A percentile compares a stretch with the other conserved stretches of the same genome.
Conservation (phyloP, 2,329 filamentous ascomycete species). For the Eutypa lata region DNA sequence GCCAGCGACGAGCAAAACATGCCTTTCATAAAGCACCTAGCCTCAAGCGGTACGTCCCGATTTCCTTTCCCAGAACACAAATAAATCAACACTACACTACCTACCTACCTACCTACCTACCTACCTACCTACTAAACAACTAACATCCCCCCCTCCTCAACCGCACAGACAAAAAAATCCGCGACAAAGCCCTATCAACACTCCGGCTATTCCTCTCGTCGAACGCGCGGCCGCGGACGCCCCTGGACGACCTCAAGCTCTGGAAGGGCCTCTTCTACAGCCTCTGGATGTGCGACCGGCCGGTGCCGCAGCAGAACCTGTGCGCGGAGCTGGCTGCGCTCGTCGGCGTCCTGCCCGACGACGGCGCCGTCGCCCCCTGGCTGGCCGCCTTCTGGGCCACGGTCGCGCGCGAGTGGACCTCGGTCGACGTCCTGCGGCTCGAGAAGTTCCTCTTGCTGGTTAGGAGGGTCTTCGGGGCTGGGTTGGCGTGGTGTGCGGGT, state of each 20-base stretch:
- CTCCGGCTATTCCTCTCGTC: slow-evolving; percentile 74
- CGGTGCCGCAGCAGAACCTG: slow-evolving; percentile 81
- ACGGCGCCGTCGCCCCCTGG: slow-evolving; percentile 40
- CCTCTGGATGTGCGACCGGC: slow-evolving; percentile 90
- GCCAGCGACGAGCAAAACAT: slow-evolving; percentile 48
- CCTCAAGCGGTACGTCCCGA: slow-evolving; percentile 69
- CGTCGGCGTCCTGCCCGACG: slow-evolving; percentile 52
- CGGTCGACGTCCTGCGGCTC: slow-evolving; percentile 72
- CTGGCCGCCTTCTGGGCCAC: slow-evolving; percentile 70
- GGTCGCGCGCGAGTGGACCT: slow-evolving; percentile 65
- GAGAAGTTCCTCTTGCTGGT: slow-evolving; percentile 92
- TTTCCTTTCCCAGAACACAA: no score
- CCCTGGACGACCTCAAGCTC: slow-evolving; percentile 76
- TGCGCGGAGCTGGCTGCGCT: slow-evolving; percentile 74
- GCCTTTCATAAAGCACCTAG: slow-evolving; percentile 80
- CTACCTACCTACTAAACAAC: slow-evolving; percentile 1
- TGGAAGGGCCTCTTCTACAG: slow-evolving; percentile 95
- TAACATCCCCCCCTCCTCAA: neutral
- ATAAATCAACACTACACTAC: slow-evolving; percentile 1
- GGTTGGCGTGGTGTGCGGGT: slow-evolving; percentile 49
- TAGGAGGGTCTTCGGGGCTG: slow-evolving; percentile 72
- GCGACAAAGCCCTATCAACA: slow-evolving; percentile 72
- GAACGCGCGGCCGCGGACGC: slow-evolving; percentile 51
- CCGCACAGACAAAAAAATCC: slow-evolving; percentile 67
- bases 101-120: neutral